These are phyloP conservation scores for Apiospora kogelbergensis DNA, from an alignment of 2,329 filamentous ascomycete genomes.

Conservation along the genomic window DNA sequence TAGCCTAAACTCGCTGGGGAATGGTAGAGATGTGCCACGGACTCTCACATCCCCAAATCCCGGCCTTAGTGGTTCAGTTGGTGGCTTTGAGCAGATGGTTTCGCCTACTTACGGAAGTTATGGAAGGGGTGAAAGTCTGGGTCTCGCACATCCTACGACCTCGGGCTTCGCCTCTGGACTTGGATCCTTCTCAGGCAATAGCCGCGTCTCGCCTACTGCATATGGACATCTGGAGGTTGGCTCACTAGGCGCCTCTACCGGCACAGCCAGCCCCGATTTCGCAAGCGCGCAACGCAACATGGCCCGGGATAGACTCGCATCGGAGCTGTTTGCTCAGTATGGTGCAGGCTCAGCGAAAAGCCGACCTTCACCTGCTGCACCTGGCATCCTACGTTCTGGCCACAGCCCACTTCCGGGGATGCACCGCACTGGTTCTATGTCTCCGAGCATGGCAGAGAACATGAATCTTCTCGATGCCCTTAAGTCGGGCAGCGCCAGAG, in stretches of 20 bases:
- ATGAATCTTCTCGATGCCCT: background rate
- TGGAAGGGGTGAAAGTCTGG: background rate
- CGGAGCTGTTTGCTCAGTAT: slow-evolving; percentile 14
- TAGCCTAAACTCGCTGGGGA: background rate
- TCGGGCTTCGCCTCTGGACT: background rate
- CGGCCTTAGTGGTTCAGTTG: slow-evolving; percentile 12
- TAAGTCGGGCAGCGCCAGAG: background rate
- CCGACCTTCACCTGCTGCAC: background rate
- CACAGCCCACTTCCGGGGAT: background rate
- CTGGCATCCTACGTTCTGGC: background rate
- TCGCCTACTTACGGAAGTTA: slow-evolving; percentile 10
- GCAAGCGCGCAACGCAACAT: slow-evolving; percentile 7
- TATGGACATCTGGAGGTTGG: background rate
- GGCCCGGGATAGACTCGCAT: slow-evolving; percentile 14
- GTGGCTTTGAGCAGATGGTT: slow-evolving; percentile 25
- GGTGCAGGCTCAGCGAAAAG: background rate
- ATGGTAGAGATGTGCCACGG: slow-evolving; percentile 19
- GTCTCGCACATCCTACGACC: slow-evolving; percentile 16
- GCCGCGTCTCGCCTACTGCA: background rate
- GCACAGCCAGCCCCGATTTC: slow-evolving; percentile 5
- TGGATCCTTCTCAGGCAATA: background rate
- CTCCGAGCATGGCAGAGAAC: background rate
- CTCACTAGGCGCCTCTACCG: background rate
- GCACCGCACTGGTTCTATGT: background rate
- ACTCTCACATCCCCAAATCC: slow-evolving; percentile 4